Base-by-base conservation (phyloP, 2,329 filamentous ascomycete species). In the Aspergillus sp. region DNA sequence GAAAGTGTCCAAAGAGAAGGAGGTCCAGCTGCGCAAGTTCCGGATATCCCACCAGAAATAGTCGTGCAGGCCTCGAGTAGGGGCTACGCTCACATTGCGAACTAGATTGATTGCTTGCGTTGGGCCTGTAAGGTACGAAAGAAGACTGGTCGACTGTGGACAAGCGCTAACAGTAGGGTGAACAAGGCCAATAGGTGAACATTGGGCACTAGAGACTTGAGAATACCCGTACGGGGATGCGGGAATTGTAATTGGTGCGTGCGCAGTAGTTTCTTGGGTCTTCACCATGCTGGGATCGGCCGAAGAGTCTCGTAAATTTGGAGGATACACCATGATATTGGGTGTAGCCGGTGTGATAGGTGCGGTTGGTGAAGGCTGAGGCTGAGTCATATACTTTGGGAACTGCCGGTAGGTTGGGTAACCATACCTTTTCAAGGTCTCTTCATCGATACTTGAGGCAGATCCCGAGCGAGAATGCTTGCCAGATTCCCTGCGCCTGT, bases 31-130 rank as follows among this genome's bases (percentile, higher is more conserved):
- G 61, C 90, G 86, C 64, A 97, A 81, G 71, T 96, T 93, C 65
- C 93, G 89, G 57, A 96, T 84, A 69, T 98, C 93, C 90, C 91
- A 97, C 93, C 93, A 98, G 75, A 93, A 96, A 78, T 96, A 87
- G 73, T 88, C 91, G 67, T 88, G 75, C 82, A 84, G 68, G 82
- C 87, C 72, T 86, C 89, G 62, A 81, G 85, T 68, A 81, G 80
- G 62, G 77, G 86, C 71, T 70, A 89, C 87, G 58, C 89, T 90
- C 64, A 93, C 85, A 64, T 88, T 89, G 68, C 89, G 89, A 38
- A 96, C 91, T 34, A 96, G 81, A 41, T 89, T 88, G 17, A 93
- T 89, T 20, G 91, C 88, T 18, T 93, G 92, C 70, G 96, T 96
- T 59, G 89, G 78, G 0, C 83, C 80, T 3, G 89, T 92, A 48